These are phyloP conservation scores for Pseudozyma flocculosa DNA, from an alignment of 1,284 basidiomycete genomes.

Conservation along the genomic window DNA sequence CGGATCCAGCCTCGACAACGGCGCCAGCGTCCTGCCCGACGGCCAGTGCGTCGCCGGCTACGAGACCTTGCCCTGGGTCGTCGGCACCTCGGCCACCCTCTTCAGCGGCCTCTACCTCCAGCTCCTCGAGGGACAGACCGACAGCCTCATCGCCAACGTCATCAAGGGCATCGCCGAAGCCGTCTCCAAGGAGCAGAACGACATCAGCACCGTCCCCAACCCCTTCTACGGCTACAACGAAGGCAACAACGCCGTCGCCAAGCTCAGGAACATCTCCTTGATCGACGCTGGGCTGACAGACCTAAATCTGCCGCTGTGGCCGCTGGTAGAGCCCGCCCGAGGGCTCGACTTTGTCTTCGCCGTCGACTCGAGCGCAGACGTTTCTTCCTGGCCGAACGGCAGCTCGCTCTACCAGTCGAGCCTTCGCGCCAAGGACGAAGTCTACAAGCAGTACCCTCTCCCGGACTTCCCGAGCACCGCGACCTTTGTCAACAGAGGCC, in stretches of 20 bases:
- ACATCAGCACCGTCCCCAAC: constrained; percentile 61
- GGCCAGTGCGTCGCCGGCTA: constrained; percentile 41
- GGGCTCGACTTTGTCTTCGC: constrained; percentile 71
- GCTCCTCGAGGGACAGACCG: constrained; percentile 26
- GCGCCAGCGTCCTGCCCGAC: constrained; percentile 17
- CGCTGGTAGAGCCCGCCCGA: constrained; percentile 68
- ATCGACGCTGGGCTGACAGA: constrained; percentile 51
- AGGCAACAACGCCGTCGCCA: constrained; percentile 19
- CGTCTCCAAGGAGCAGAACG: constrained; percentile 56
- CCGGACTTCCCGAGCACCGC: constrained; percentile 61
- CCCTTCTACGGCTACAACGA: constrained; percentile 59
- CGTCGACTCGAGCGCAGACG: constrained; percentile 67
- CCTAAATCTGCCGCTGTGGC: constrained; percentile 68
- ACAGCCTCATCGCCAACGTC: constrained; percentile 22
- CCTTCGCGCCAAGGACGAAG: constrained; percentile 20
- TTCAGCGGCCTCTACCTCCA: constrained; percentile 58
- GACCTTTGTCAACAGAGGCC: constrained; percentile 67
- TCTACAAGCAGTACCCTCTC: constrained; percentile 55
- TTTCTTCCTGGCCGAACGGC: constrained; percentile 68
- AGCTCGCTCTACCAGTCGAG: constrained; percentile 59
- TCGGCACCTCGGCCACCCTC: constrained; percentile 55
- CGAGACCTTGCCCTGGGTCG: constrained; percentile 46
- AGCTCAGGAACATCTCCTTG: constrained; percentile 44
- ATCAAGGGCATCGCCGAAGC: constrained; percentile 35
- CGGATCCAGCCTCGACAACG: constrained; percentile 44